These are phyloP conservation scores for Prunus yedoensis DNA, from an alignment of 331 rosid species.

Conservation along the genomic window DNA sequence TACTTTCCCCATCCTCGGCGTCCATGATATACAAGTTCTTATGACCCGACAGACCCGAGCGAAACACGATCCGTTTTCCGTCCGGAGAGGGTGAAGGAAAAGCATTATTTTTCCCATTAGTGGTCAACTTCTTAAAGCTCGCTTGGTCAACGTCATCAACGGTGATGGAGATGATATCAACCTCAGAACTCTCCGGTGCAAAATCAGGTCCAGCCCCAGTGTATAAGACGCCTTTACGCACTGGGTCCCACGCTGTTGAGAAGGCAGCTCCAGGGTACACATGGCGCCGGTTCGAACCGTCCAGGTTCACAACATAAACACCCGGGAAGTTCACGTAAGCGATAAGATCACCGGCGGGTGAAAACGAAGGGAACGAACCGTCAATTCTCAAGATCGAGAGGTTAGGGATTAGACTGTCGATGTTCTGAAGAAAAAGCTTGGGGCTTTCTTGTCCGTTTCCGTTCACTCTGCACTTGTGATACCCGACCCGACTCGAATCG, in stretches of 20 bases:
- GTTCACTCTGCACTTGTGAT: constrained; percentile 77
- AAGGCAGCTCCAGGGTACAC: constrained; percentile 52
- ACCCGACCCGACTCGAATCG: constrained; percentile 62
- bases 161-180: constrained; percentile 60
- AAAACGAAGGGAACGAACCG: constrained; percentile 81
- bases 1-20: constrained; percentile 53
- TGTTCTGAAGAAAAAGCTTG: constrained; percentile 51
- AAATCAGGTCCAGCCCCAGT: constrained; percentile 65
- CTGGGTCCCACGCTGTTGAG: constrained; percentile 70
- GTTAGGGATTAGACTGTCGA: constrained; percentile 50
- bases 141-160: constrained; percentile 31
- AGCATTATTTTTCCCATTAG: constrained; percentile 75
- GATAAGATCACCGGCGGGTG: constrained; percentile 62
- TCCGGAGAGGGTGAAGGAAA: constrained; percentile 75
- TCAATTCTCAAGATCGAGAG: constrained; percentile 57
- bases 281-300: constrained; percentile 63
- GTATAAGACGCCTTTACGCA: constrained; percentile 59
- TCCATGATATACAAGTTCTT: constrained; percentile 84
- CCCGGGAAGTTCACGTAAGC: constrained; percentile 69
- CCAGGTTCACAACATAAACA: constrained; percentile 54
- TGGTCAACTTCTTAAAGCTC: constrained; percentile 49
- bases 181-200: constrained; percentile 56
- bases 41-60: constrained; percentile 71
- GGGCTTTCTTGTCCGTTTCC: constrained; percentile 26
- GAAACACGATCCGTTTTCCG: constrained; percentile 78